Conservation (phyloP, 768 basidiomycete species). For the Lactarius sp. region DNA sequence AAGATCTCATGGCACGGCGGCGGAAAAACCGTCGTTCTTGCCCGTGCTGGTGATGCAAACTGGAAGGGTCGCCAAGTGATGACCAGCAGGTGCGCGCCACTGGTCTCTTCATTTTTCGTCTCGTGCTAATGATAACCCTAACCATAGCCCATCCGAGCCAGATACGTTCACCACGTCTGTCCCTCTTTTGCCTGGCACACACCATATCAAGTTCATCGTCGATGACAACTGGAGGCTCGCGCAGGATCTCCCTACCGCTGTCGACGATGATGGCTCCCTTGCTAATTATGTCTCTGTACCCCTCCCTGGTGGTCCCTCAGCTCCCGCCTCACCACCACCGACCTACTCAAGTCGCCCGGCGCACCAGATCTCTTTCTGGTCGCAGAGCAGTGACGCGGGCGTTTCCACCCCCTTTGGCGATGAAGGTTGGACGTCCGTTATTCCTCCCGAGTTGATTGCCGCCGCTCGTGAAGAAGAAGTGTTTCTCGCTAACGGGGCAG, state of each 20-base stretch:
- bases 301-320: slow-evolving; percentile 31
- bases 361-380: slow-evolving; percentile 41
- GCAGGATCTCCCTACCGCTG: slow-evolving; percentile 77
- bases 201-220: slow-evolving; percentile 92
- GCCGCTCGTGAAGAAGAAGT: slow-evolving; percentile 84
- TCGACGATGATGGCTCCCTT: slow-evolving; percentile 89
- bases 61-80: slow-evolving; percentile 68
- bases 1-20: slow-evolving; percentile 64
- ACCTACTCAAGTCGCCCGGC: slow-evolving; percentile 26
- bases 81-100: slow-evolving; percentile 53
- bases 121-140: slow-evolving; percentile 14
- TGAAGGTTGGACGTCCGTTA: slow-evolving; percentile 67
- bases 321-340: slow-evolving; percentile 34
- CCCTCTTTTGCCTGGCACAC: slow-evolving; percentile 78
- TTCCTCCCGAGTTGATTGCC: slow-evolving; percentile 71
- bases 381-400: slow-evolving; percentile 30
- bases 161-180: slow-evolving; percentile 40
- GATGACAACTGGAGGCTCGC: slow-evolving; percentile 83
- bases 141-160: slow-evolving; percentile 23
- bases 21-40: slow-evolving; percentile 56
- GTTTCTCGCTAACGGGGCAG: slow-evolving; percentile 43
- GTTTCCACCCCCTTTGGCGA: slow-evolving; percentile 28
- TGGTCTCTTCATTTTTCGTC: slow-evolving; percentile 16
- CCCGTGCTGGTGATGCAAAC: slow-evolving; percentile 67
- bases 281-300: slow-evolving; percentile 89